Evolutionary conservation across 2,329 filamentous ascomycete species (phyloP).

Genomic region (Sarocladium strictum): DNA sequence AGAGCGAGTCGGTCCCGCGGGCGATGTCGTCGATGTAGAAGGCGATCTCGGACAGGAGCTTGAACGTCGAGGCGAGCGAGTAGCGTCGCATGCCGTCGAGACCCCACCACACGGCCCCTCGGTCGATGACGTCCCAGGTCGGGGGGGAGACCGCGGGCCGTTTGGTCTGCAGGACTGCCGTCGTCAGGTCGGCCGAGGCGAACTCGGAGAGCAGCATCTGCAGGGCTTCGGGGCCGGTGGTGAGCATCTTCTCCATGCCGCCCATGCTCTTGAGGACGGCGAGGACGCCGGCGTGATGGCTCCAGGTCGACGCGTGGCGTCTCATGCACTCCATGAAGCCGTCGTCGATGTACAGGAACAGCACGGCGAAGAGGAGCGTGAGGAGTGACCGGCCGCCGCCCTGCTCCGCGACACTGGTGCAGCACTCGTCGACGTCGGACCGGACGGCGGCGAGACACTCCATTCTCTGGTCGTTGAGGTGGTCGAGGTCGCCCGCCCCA

Average conservation of each 20-base stretch:
- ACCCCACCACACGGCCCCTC: conserved; percentile 36
- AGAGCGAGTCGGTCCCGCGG: conserved; percentile 17
- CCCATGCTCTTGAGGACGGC: conserved; percentile 29
- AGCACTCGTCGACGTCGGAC: conserved; percentile 26
- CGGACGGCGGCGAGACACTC: conserved; percentile 26
- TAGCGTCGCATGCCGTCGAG: conserved; percentile 27
- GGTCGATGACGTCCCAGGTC: conserved; percentile 32
- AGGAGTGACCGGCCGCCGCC: conserved; percentile 24
- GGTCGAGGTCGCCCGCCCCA: conserved; percentile 17
- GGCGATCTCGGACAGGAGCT: conserved; percentile 23
- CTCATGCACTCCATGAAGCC: conserved; percentile 29
- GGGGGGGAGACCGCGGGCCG: conserved; percentile 29
- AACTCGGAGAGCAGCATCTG: conserved; percentile 38
- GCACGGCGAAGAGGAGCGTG: conserved; percentile 30
- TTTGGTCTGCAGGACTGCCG: conserved; percentile 31
- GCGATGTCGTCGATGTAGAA: conserved; percentile 20
- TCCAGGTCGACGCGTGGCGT: conserved; percentile 25
- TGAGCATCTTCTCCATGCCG: conserved; percentile 19
- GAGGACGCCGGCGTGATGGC: conserved; percentile 28
- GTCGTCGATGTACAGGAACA: conserved; percentile 36
- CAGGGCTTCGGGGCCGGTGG: conserved; percentile 21
- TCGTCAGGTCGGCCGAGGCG: conserved; percentile 35
- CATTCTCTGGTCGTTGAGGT: conserved; percentile 19
- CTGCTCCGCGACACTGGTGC: conserved; percentile 16
- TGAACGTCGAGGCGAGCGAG: conserved; percentile 28